phyloP scores from a whole-genome alignment of 2,329 filamentous ascomycete species.

The Mycosphaerella sp. region DNA sequence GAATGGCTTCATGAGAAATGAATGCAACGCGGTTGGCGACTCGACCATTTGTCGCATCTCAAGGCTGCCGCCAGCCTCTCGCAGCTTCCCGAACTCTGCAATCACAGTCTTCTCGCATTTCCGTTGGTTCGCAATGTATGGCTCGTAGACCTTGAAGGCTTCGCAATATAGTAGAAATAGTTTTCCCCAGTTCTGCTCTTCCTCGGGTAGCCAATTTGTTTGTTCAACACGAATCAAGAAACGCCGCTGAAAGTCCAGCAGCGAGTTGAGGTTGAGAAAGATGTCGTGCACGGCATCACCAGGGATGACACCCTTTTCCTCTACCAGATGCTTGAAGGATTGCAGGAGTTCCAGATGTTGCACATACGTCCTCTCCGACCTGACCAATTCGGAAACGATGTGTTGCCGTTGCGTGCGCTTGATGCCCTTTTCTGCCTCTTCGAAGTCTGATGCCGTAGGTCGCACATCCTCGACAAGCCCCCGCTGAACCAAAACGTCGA shows the following conservation, averaged over 20 bases:
- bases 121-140: conserved; percentile 94
- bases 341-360: conserved; percentile 94
- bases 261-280: conserved; percentile 90
- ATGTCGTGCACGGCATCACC: conserved; percentile 91
- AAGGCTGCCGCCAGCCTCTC: conserved; percentile 58
- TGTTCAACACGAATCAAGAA: conserved; percentile 96
- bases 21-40: conserved; percentile 79
- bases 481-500: conserved; percentile 75
- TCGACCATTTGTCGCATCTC: conserved; percentile 67
- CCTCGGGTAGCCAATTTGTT: conserved; percentile 73
- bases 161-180: conserved; percentile 81
- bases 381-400: conserved; percentile 83
- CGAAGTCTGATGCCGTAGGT: conserved; percentile 51
- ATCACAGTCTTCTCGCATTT: conserved; percentile 82
- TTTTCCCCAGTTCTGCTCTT: conserved; percentile 87
- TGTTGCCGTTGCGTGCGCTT: conserved; percentile 73
- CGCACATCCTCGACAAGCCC: conserved; percentile 60
- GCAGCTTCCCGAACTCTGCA: conserved; percentile 80
- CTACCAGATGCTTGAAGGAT: conserved; percentile 80
- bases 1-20: conserved; percentile 93
- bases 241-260: conserved; percentile 89
- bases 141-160: conserved; percentile 86
- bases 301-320: conserved; percentile 78
- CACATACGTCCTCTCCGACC: conserved; percentile 95
- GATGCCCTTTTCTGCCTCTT: conserved; percentile 36